Evolutionary conservation across 2,329 filamentous ascomycete species (phyloP), one percentile per base, ranked within the genome.

Genomic region (Diaporthe nobilis): DNA sequence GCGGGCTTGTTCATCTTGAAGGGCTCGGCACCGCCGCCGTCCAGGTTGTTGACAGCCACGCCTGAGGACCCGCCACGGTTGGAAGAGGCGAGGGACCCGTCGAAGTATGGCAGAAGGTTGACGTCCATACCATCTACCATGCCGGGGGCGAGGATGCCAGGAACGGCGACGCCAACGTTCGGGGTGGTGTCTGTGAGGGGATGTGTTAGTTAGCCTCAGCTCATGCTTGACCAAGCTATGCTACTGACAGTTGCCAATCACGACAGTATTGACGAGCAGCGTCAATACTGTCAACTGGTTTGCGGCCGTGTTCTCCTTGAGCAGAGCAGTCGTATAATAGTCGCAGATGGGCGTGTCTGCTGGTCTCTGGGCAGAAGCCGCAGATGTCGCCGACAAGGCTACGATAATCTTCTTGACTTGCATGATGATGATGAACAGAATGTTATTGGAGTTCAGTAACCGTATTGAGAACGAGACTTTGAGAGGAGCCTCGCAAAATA

Each of bases 91-190:
- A 92, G 85, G 0, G 80, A 85, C 10, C 91, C 91, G 76, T 84
- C 87, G 85, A 92, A 92, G 83, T 92, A 92, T 3, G 88, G 90
- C 1, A 88, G 79, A n/a, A 92, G 85, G 80, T 90, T 88, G 79
- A 92, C 90, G 2, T 85, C 82, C 10, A 84, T 85, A 75, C 87
- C 88, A 44, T 90, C 87, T 81, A 86, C 87, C 15, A 79, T 85
- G n/a, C 87, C 87, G 1, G 84, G 79, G 22, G 87, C 86, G 34
- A 92, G 85, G 79, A 92, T 92, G 77, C 90, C 90, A n/a, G 88
- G 85, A 5, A 92, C 90, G 3, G 77, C 81, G 78, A 91, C 81
- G 72, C 86, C 86, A 37, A 88, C 86, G 77, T 90, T 91, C 74
- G 89, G 88, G 78, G 82, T 82, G 10, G 88, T 90, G 80, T 90